Evolutionary conservation across 2,329 filamentous ascomycete species (phyloP).

Genomic region (Apiospora hydei): DNA sequence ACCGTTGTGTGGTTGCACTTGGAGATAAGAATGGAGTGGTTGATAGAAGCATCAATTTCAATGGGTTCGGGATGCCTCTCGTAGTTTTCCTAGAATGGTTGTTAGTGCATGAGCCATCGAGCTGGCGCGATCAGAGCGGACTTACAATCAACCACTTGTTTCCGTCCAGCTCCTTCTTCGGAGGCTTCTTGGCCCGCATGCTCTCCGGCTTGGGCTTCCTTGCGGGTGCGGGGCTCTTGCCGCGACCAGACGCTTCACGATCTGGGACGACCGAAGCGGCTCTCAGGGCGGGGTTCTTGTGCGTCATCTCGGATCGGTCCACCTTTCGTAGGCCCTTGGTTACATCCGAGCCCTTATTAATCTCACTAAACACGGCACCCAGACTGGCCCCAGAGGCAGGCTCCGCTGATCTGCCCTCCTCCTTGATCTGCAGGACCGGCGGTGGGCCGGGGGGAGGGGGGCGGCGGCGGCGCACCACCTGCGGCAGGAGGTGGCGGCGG

Average conservation of each 20-base stretch:
- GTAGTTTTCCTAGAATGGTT: conserved; percentile 81
- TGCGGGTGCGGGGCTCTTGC: conserved; percentile 86
- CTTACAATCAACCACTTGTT: conserved; percentile 92
- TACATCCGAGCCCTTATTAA: conserved; percentile 89
- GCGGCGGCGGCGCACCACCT: conserved; percentile 69
- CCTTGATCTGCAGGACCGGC: conserved; percentile 67
- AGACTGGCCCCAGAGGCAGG: conserved; percentile 66
- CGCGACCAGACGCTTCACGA: conserved; percentile 61
- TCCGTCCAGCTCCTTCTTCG: conserved; percentile 79
- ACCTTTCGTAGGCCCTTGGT: conserved; percentile 92
- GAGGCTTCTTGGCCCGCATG: conserved; percentile 83
- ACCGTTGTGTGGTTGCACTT: conserved; percentile 91
- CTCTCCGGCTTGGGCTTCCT: conserved; percentile 88
- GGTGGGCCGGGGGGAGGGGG: conserved; percentile 76
- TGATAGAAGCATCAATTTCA: conserved; percentile 81
- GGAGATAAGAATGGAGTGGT: conserved; percentile 90
- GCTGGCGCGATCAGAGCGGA: conserved; percentile 25
- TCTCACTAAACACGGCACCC: conserved; percentile 86
- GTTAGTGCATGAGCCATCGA: not conserved
- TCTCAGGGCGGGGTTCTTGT: conserved; percentile 93
- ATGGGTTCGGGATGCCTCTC: conserved; percentile 78
- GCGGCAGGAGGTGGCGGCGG: conserved; percentile 60
- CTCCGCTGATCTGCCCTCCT: conserved; percentile 54
- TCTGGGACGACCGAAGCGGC: conserved; percentile 74
- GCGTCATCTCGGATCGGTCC: conserved; percentile 94